Evolutionary conservation across 768 basidiomycete species (phyloP).

Genomic region (Russula foetens): DNA sequence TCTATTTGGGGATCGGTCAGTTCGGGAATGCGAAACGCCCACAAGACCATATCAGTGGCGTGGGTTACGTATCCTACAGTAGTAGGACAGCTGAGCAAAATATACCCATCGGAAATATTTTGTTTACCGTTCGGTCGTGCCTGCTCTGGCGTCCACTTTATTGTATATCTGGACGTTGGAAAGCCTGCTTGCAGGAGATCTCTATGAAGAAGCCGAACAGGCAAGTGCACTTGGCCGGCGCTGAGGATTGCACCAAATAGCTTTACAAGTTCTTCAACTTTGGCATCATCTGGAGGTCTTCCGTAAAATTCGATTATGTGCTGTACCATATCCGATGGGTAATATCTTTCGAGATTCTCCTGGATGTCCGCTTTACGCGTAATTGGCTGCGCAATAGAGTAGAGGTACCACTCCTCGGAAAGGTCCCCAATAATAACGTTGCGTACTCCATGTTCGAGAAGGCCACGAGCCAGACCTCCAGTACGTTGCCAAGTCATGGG

Average conservation of each 20-base stretch:
- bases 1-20: slow-evolving; percentile 38
- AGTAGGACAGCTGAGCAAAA: not conserved
- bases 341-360: slow-evolving; percentile 54
- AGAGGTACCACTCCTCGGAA: slow-evolving; percentile 71
- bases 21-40: slow-evolving; percentile 48
- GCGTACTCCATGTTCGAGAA: slow-evolving; percentile 49
- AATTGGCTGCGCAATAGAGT: slow-evolving; percentile 61
- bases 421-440: slow-evolving; percentile 62
- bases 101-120: not conserved
- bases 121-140: slow-evolving; percentile 43
- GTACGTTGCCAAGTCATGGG: slow-evolving; percentile 63
- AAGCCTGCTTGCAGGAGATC: slow-evolving; percentile 50
- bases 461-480: slow-evolving; percentile 46
- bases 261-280: slow-evolving; percentile 35
- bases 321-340: slow-evolving; percentile 39
- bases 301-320: slow-evolving; percentile 39
- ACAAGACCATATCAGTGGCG: slow-evolving; percentile 53
- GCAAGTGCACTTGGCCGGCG: slow-evolving; percentile 59
- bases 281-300: slow-evolving; percentile 33
- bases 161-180: slow-evolving; percentile 60
- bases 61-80: slow-evolving; percentile 72
- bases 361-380: slow-evolving; percentile 40
- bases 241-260: slow-evolving; percentile 54
- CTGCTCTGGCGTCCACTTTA: slow-evolving; percentile 62
- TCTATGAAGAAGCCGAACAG: slow-evolving; percentile 50